These are phyloP conservation scores for Boletus sp. DNA, from an alignment of 1,284 basidiomycete species.

Conservation along the genomic window DNA sequence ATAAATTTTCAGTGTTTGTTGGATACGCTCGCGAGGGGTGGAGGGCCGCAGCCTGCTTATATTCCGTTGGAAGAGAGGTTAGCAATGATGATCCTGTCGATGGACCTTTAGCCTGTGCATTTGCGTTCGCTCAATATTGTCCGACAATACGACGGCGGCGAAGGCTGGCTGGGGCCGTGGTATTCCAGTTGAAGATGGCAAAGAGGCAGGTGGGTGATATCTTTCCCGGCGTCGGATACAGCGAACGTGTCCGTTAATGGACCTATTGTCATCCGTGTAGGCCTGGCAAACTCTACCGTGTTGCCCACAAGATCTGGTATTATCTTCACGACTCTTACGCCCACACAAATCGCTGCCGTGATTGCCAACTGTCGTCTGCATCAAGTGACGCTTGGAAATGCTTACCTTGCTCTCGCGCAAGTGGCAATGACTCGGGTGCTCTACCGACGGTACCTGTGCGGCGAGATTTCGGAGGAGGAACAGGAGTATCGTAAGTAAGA, in stretches of 20 bases:
- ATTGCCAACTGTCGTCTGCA: constrained; percentile 40
- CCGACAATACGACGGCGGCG: background rate
- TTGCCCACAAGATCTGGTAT: constrained; percentile 33
- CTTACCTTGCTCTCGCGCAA: constrained; percentile 48
- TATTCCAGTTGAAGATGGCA: background rate
- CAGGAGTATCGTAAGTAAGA: constrained; percentile 51
- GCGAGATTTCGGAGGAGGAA: constrained; percentile 46
- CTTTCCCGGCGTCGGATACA: background rate
- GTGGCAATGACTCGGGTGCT: constrained; percentile 51
- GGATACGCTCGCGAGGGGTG: constrained; percentile 35
- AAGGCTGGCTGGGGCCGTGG: background rate
- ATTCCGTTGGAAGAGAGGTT: background rate
- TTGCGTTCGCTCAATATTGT: background rate
- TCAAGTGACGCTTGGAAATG: constrained; percentile 49
- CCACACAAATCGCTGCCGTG: constrained; percentile 28
- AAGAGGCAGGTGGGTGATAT: background rate
- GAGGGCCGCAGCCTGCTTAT: background rate
- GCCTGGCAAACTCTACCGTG: constrained; percentile 56
- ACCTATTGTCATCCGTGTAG: constrained; percentile 29
- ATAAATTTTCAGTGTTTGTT: constrained; percentile 33
- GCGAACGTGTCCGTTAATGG: background rate
- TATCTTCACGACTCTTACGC: constrained; percentile 26
- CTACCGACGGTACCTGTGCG: constrained; percentile 43
- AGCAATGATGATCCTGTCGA: background rate
- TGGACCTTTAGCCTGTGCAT: background rate